A percentile compares a stretch with the other conserved stretches of the same genome.
phyloP scores from a whole-genome alignment of 164 flowering plant species.

The Aristolochia californica region DNA sequence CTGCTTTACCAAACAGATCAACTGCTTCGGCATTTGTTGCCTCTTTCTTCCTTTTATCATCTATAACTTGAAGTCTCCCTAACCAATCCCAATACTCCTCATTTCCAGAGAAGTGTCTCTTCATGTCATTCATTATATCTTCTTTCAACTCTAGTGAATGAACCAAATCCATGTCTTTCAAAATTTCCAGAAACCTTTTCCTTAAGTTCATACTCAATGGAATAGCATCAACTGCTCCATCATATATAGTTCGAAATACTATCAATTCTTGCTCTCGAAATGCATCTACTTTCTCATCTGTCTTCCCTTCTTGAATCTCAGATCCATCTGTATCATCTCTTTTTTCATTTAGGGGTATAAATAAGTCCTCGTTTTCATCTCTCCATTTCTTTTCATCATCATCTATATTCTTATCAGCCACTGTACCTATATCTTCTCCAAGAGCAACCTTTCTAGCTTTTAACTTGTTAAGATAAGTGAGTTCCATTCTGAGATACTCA shows the following conservation, averaged over 20 bases:
- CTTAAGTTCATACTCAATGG: slow-evolving; percentile 57
- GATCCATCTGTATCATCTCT: slow-evolving; percentile 16
- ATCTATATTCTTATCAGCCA: slow-evolving; percentile 21
- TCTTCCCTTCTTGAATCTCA: slow-evolving; percentile 20
- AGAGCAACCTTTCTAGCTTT: slow-evolving; percentile 69
- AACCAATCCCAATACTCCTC: slow-evolving; percentile 93
- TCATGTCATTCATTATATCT: slow-evolving; percentile 54
- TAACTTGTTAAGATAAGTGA: slow-evolving; percentile 75
- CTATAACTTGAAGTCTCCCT: slow-evolving; percentile 39
- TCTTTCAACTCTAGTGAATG: slow-evolving; percentile 48
- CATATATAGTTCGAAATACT: slow-evolving; percentile 45
- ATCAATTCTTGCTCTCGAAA: slow-evolving; percentile 48
- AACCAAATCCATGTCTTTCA: slow-evolving; percentile 46
- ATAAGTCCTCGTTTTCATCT: slow-evolving; percentile 66
- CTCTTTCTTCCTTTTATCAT: slow-evolving; percentile 11
- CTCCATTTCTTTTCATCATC: slow-evolving; percentile 54
- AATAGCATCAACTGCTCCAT: slow-evolving; percentile 54
- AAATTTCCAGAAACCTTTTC: slow-evolving; percentile 55
- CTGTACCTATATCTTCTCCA: slow-evolving; percentile 57
- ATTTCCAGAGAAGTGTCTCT: slow-evolving; percentile 53
- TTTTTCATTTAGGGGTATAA: slow-evolving; percentile 46
- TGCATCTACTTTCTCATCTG: slow-evolving; percentile 32
- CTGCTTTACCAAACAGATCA: slow-evolving; percentile 35
- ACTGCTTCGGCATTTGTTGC: slow-evolving; percentile 9
- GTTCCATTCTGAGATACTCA: slow-evolving; percentile 92